Evolutionary conservation across 768 basidiomycete genomes (phyloP).

Genomic region (Boletellus ananas): DNA sequence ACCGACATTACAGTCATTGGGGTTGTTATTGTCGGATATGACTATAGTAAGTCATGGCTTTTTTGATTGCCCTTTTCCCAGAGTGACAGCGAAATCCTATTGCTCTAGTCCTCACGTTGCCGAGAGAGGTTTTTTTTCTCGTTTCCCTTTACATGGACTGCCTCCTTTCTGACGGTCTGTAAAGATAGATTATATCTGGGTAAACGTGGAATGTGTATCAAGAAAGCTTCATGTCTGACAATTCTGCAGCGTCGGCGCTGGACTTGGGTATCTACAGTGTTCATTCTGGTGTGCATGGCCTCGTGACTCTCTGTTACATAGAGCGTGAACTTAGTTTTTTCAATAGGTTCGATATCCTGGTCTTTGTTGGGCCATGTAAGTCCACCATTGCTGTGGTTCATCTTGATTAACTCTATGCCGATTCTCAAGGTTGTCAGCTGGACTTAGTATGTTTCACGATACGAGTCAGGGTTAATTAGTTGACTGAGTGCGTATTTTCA

Average conservation of each 20-base stretch:
- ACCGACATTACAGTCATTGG: neutral
- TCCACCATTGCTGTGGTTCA: neutral
- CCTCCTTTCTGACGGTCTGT: neutral
- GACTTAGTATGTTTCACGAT: neutral
- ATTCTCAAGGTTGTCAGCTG: neutral
- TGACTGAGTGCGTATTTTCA: neutral
- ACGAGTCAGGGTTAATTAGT: neutral
- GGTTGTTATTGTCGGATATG: neutral
- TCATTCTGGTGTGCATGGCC: neutral
- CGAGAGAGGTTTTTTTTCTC: neutral
- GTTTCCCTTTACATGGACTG: neutral
- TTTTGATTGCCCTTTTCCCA: neutral
- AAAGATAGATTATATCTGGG: conserved; percentile 1
- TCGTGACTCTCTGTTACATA: neutral
- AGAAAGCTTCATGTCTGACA: neutral
- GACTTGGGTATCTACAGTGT: neutral
- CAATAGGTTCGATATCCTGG: neutral
- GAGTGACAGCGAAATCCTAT: neutral
- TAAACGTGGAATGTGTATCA: neutral
- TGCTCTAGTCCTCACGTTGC: neutral
- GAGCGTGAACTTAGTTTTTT: neutral
- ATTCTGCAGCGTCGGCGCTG: neutral
- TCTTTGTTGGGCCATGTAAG: neutral
- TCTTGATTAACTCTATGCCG: too few species aligned
- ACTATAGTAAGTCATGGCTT: neutral